Evolutionary conservation across 2,329 filamentous ascomycete genomes (phyloP), one percentile per base, ranked within the genome.

Genomic region (Talaromyces sp.): DNA sequence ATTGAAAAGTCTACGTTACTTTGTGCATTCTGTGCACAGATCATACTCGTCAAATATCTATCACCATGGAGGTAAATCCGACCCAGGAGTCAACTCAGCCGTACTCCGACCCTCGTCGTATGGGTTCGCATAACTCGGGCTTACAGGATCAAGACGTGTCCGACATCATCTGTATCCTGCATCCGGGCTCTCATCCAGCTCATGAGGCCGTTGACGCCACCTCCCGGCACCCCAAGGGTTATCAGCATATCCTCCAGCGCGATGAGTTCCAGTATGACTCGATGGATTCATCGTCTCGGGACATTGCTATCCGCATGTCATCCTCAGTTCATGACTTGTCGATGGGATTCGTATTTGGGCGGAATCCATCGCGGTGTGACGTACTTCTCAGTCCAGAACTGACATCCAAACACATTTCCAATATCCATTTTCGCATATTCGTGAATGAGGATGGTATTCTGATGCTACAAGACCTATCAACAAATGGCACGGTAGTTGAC

Each of bases 381-480:
- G 78, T 89, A 53, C 74, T 86, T 59, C 75, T 92, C 48, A 82
- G 82, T 65, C 84, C 90, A 50, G 80, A 86, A 62, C 88, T 93
- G 63, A 82, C 83, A 0, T 78, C 83, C 54, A 88, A 84, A 70
- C 83, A 89, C 43, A 82, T 99, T 60, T 97, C 93, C 78, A 97
- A 97, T 69, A 81, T 89, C n/a, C 94, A 99, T 71, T 99, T 97
- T 71, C 87, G 91, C 55, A 96, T 99, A 61, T 96, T 88, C 69
- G 81, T 96, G 65, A 99, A 95, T 66, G 79, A 85, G n/a, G 84
- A 89, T 62, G 90, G 89, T 28, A 86, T 89, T 58, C 81, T 97
- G 63, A 96, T 99, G 91, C 78, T 97, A 11, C 87, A 96, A 71
- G 94, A 99, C 69, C 83, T 86, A 69, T 97, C 94, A 0, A 97